Conservation (phyloP, 352 stramenopile species). For the Globisporangium heterothallicum region DNA sequence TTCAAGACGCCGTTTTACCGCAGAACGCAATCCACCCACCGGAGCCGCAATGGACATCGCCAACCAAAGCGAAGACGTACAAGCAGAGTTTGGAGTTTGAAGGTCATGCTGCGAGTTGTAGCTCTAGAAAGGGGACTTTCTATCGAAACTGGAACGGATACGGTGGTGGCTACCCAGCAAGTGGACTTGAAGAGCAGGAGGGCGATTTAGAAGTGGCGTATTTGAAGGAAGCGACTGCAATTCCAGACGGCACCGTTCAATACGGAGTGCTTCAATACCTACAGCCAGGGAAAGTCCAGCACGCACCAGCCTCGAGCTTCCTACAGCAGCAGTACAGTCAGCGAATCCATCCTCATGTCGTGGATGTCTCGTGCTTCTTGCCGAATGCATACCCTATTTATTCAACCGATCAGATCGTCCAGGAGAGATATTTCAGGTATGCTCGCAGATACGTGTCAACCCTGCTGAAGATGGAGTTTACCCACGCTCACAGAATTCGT, state of each 20-base stretch:
- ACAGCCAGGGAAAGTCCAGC: not conserved
- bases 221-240: not conserved
- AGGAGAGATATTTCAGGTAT: not conserved
- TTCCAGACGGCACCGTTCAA: not conserved
- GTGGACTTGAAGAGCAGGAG: not conserved
- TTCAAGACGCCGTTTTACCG: constrained; percentile 57
- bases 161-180: not conserved
- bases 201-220: constrained; percentile 1
- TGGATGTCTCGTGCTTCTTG: not conserved
- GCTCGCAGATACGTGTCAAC: not conserved
- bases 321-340: constrained; percentile 8
- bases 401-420: constrained; percentile 13
- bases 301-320: not conserved
- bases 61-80: not conserved
- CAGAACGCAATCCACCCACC: constrained; percentile 16
- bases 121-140: not conserved
- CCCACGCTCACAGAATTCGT: not conserved
- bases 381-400: constrained; percentile 13
- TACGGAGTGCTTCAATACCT: not conserved
- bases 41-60: not conserved
- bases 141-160: not conserved
- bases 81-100: not conserved
- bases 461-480: not conserved
- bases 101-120: not conserved
- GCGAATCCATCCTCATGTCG: not conserved